Evolutionary conservation across 1,284 basidiomycete genomes (phyloP), one percentile per base, ranked within the genome.

Genomic region (Hemileia vastatrix): DNA sequence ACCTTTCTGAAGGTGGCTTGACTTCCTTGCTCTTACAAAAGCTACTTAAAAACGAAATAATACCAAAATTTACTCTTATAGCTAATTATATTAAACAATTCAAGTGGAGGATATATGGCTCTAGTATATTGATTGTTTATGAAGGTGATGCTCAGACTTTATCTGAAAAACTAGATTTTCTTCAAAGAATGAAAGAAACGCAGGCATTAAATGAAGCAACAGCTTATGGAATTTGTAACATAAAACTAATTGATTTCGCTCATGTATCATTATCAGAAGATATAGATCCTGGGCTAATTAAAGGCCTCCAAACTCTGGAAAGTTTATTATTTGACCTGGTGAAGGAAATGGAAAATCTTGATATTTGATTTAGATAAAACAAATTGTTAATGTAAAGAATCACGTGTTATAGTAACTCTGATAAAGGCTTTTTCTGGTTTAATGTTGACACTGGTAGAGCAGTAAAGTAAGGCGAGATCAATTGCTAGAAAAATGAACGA

Each of bases 231-330:
- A 32, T 24, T 3, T n/a, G n/a, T n/a, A n/a, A n/a, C n/a, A 51
- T 61, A 4, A 61, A 53, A 21, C 18, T 61, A 15, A 61, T 61
- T n/a, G 58, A 61, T 48, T 61, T 61, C 40, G 58, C 58, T 6
- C 58, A 61, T 24, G 40, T 45, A 6, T 27, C 33, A n/a, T 13
- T 44, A 21, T 36, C 58, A 21, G 49, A 54, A 32, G 40, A 31
- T 43, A 36, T 51, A n/a, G 58, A 61, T 32, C 13, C 24, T 43
- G 58, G 58, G 13, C 50, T 61, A 9, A 31, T 61, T 23, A 48
- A 45, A 47, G 58, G 49, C 15, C 23, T 61, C 32, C 33, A 61
- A 23, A 53, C 58, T n/a, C n/a, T n/a, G n/a, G n/a, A n/a, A n/a
- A n/a, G n/a, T n/a, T n/a, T n/a, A n/a, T n/a, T n/a, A n/a, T n/a